Evolutionary conservation across 83 land plant genomes (phyloP), one percentile per base, ranked within the genome.

Genomic region (Picea abies): DNA sequence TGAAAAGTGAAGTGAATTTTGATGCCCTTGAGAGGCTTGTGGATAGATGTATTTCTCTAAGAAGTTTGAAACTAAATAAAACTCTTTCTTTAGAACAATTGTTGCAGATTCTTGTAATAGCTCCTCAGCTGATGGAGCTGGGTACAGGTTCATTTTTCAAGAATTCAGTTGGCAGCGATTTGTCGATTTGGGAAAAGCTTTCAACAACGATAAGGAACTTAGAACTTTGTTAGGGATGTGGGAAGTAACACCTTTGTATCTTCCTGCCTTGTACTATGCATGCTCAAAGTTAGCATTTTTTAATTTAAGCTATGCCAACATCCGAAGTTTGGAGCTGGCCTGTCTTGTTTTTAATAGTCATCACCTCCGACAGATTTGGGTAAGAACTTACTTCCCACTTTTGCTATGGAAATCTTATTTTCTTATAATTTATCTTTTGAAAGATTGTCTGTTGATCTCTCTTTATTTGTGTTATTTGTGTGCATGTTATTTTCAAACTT

Each of bases 11-110:
- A 26, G 86, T 90, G 16, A 84, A 81, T 81, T 85, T 87, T 70
- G 88, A 85, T 75, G 83, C 85, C 6, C 85, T 90, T 67, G 91
- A 92, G 85, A 83, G 80, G 35, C 89, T 92, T 26, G 89, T 92
- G 0, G 37, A 78, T 15, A 61, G 93, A 83, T 92, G 93, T 88
- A 84, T 41, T 29, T 79, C 81, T 3, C 69, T 92, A 35, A 88
- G 68, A 79, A 85, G 82, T 64, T 78, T 92, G 35, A 88, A 83
- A 82, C 82, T 90, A 17, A 90, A 89, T 69, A 85, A 76, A 60
- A 58, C 29, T 20, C 84, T 90, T 4, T 70, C 86, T 39, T 67
- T 90, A 71, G 82, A 82, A 25, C 89, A 90, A 85, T 78, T 90
- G 67, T 85, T 64, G 76, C 86, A 82, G 39, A 78, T 92, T 15